These are phyloP conservation scores for Francoa sonchifolia DNA, from an alignment of 441 rosid species.

Conservation along the genomic window DNA sequence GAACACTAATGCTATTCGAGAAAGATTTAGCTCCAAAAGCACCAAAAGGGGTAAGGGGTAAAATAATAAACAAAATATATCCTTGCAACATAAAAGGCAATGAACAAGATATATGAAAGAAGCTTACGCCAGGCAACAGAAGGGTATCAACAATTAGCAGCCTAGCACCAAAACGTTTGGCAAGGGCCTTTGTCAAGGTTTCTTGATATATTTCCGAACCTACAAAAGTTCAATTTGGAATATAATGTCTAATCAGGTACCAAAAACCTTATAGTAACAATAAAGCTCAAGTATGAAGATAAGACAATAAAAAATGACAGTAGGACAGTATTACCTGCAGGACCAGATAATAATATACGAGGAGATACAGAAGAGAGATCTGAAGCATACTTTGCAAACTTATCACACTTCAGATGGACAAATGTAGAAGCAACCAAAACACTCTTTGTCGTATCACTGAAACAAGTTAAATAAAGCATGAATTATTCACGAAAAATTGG, in stretches of 20 bases:
- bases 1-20: too few species aligned
- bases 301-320: slow-evolving; percentile 2
- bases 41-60: too few species aligned
- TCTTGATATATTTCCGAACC: slow-evolving; percentile 99
- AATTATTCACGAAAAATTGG: not conserved
- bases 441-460: slow-evolving; percentile 82
- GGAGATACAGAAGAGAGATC: slow-evolving; percentile 74
- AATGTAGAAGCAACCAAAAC: slow-evolving; percentile 70
- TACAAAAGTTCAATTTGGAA: slow-evolving; percentile 14
- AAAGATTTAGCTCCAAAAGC: too few species aligned
- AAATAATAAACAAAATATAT: too few species aligned
- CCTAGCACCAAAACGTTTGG: slow-evolving; percentile 74
- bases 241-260: not conserved
- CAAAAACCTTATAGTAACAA: slow-evolving; percentile 1
- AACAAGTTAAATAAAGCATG: slow-evolving; percentile 9
- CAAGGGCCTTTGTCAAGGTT: slow-evolving; percentile 82
- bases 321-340: slow-evolving; percentile 50
- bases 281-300: not conserved
- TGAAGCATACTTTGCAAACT: slow-evolving; percentile 55
- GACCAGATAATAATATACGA: slow-evolving; percentile 87
- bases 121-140: slow-evolving; percentile 84
- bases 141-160: slow-evolving; percentile 77
- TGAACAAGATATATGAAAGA: slow-evolving; percentile 6
- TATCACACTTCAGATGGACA: slow-evolving; percentile 70
- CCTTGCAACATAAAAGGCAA: not conserved